Conservation (phyloP, 1,139 yeast genomes). For the Geotrichum candidum region DNA sequence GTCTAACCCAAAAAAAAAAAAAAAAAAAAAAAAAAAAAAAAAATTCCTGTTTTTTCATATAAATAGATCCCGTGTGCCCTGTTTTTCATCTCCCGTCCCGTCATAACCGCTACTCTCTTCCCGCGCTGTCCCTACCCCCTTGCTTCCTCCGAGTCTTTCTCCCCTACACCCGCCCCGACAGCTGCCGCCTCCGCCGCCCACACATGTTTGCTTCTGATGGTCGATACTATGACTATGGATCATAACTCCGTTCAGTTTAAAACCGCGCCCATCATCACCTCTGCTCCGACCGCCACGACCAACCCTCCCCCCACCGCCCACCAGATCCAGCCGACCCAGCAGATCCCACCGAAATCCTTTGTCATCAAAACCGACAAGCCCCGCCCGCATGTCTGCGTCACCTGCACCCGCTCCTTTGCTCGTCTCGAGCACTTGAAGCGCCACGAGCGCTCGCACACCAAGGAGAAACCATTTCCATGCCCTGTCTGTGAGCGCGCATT, state of each 20-base stretch:
- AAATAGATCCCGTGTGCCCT: neutral
- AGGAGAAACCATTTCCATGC: conserved; percentile 94
- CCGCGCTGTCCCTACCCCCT: too few species aligned
- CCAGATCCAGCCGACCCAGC: conserved; percentile 41
- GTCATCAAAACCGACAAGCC: conserved; percentile 85
- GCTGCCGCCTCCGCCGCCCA: neutral
- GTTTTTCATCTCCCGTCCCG: neutral
- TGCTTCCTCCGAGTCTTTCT: too few species aligned
- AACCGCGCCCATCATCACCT: neutral
- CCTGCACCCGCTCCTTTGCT: conserved; percentile 94
- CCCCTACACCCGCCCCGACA: neutral
- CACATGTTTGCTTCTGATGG: neutral
- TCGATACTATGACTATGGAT: neutral
- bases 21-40: too few species aligned
- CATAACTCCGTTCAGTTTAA: neutral
- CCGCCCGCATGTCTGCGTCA: conserved; percentile 81
- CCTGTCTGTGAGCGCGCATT: conserved; percentile 95
- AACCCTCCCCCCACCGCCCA: neutral
- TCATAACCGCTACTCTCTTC: neutral
- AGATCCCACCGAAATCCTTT: conserved; percentile 81
- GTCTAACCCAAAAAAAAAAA: neutral
- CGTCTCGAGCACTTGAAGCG: conserved; percentile 88
- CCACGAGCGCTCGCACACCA: conserved; percentile 92
- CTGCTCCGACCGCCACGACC: neutral
- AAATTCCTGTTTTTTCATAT: too few species aligned